Evolutionary conservation across 306 rosid species (phyloP), one percentile per base, ranked within the genome.

Genomic region (Gillenia trifoliata): DNA sequence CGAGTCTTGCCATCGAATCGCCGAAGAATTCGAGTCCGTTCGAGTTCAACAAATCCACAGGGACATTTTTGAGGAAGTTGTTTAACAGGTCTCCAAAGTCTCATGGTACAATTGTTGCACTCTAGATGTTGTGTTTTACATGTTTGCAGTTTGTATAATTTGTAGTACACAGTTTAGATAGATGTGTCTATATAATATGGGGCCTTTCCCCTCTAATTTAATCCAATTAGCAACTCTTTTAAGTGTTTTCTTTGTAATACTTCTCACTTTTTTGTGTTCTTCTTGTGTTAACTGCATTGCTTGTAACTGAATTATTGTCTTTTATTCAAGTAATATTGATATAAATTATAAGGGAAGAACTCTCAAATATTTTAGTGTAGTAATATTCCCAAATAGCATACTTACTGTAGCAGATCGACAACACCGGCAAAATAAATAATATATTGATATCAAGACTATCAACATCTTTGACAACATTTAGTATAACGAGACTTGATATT

Each of bases 21-120:
- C 31, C 70, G 7, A 83, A 80, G 66, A 89, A 85, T 83, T 76
- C 75, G 78, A 82, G 75, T 5, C 89, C 89, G 4, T n/a, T 19
- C 41, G 95, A 85, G 82, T 77, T 87, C 72, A 87, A 73, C 86
- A 87, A 80, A 69, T 33, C 86, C 41, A 81, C 80, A 73, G 86
- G 75, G 41, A 77, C 83, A 40, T 75, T 89, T 63, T 77, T 90
- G 2, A 73, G 83, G 74, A 88, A 80, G 66, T 75, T 88, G 80
- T 82, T 91, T 34, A 82, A 45, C 73, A 83, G 77, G 29, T 64
- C 83, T 67, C 75, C 78, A 62, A 84, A 38, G 75, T 67, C 79
- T 29, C 79, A 66, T 38, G 68, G 78, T 2, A 59, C 79, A 50
- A 76, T 88, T 70, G 87, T 89, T 80, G 83, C 89, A 71, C 83